Evolutionary conservation across 805 yeast species (phyloP), one percentile per base, ranked within the genome.

Genomic region (Suhomyces emberorum): DNA sequence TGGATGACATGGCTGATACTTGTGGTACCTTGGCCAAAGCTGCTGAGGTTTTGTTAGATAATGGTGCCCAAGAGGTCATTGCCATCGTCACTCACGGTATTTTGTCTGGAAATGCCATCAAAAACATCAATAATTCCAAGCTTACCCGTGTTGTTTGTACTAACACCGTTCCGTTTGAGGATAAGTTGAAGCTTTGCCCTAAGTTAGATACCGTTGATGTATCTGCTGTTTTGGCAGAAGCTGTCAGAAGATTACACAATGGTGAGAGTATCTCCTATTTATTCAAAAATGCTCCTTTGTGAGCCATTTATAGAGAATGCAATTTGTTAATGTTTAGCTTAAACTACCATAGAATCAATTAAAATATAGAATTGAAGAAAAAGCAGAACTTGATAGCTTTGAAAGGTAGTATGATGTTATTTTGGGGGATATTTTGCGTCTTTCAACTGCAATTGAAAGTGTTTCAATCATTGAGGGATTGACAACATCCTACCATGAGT

Each of bases 1-100:
- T 85, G 30, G 95, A 85, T 63, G 95, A 85, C 59, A 85, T 85
- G 88, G 93, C 93, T 30, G 95, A 85, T 57, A 85, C 95, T 15
- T 85, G 95, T 65, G 95, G 93, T 44, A 85, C 95, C 14, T 65
- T 85, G 45, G 85, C 82, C 36, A 85, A 84, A 61, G 93, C 93
- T 25, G 86, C 88, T 15, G 91, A 85, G 44, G 77, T 81, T 10
- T 65, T 85, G 37, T 55, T 84, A 41, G 80, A 76, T 18, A 79
- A 83, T 50, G 74, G 74, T 22, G 93, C 91, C 30, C 69, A 77
- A 51, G 71, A 79, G 38, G 93, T 85, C 26, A 76, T 85, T 50
- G 91, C 93, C 21, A 81, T 85, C 44, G 88, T 84, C 14, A 84
- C 93, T 2, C 95, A 84, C 55, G 95, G 93, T 44, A 79, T 84